Conservation (phyloP, 208 protist genomes). For the Blechomonas ayalai region DNA sequence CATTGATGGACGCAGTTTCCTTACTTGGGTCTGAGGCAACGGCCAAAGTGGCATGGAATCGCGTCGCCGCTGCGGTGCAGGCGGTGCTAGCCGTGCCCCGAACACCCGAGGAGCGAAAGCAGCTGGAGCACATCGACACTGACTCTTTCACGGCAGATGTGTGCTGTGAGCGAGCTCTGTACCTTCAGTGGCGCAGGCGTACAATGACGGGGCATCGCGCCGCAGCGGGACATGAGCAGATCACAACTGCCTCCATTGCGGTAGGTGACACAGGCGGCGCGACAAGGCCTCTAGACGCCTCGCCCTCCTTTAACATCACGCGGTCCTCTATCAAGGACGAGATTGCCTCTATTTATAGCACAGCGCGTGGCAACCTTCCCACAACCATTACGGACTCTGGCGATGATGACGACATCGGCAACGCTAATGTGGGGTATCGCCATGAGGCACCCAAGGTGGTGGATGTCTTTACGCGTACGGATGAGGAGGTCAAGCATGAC, state of each 20-base stretch:
- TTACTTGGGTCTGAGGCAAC: background rate
- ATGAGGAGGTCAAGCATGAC: constrained; percentile 37
- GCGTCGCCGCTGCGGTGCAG: constrained; percentile 49
- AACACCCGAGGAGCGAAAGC: constrained; percentile 39
- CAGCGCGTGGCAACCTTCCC: constrained; percentile 43
- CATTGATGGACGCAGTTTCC: constrained; percentile 11
- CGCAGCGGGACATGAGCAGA: background rate
- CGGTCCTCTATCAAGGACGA: constrained; percentile 32
- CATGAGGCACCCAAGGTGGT: constrained; percentile 6
- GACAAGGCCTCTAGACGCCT: background rate
- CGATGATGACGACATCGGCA: constrained; percentile 27
- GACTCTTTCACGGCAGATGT: constrained; percentile 42
- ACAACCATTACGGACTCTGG: constrained; percentile 19
- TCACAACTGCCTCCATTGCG: background rate
- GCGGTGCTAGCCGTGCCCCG: constrained; percentile 29
- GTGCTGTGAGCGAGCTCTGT: constrained; percentile 52
- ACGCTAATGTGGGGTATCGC: background rate
- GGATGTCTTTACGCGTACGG: constrained; percentile 39
- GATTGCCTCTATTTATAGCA: constrained; percentile 37
- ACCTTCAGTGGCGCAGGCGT: constrained; percentile 57
- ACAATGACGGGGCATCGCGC: constrained; percentile 4
- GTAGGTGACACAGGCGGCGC: background rate
- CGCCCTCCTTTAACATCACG: constrained; percentile 52
- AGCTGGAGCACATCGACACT: constrained; percentile 45
- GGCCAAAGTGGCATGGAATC: constrained; percentile 29